phyloP scores from a whole-genome alignment of 2,329 filamentous ascomycete genomes.

The Trichoderma simmonsii region DNA sequence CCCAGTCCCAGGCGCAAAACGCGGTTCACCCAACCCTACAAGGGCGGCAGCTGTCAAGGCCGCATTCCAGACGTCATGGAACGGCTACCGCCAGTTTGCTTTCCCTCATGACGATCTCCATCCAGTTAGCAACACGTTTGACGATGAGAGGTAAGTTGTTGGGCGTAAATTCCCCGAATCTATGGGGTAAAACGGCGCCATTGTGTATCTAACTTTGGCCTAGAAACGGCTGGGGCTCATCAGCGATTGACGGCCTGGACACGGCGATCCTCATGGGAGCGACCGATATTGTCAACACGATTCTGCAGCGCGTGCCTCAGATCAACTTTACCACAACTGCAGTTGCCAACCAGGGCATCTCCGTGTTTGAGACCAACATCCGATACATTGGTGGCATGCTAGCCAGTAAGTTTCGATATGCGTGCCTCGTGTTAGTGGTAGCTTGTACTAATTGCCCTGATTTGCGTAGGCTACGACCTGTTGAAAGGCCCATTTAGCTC shows the following conservation, averaged over 20 bases:
- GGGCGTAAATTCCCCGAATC: not conserved
- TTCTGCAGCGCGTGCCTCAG: slow-evolving; percentile 65
- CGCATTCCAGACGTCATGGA: slow-evolving; percentile 68
- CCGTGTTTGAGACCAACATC: slow-evolving; percentile 87
- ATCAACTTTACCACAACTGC: slow-evolving; percentile 67
- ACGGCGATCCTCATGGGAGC: slow-evolving; percentile 78
- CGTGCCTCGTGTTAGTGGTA: not conserved
- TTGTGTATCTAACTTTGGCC: not conserved
- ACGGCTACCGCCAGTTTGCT: slow-evolving; percentile 69
- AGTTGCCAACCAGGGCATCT: slow-evolving; percentile 51
- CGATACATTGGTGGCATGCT: slow-evolving; percentile 80
- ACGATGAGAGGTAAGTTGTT: slow-evolving; percentile 63
- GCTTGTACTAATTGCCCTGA: not conserved
- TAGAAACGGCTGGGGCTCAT: slow-evolving; percentile 83
- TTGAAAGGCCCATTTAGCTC: slow-evolving; percentile 62
- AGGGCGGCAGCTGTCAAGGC: slow-evolving; percentile 62
- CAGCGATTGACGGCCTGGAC: slow-evolving; percentile 74
- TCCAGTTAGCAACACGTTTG: slow-evolving; percentile 62
- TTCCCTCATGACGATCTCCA: slow-evolving; percentile 74
- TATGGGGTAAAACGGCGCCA: not conserved
- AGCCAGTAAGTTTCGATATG: slow-evolving; percentile 49
- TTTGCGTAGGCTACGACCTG: slow-evolving; percentile 60
- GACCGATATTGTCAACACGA: slow-evolving; percentile 62
- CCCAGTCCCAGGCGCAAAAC: not conserved
- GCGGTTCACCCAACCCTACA: slow-evolving; percentile 28